Evolutionary conservation across 108 stramenopile genomes (phyloP), one percentile per base, ranked within the genome.

Genomic region (Pseudonitzschia multiseries): DNA sequence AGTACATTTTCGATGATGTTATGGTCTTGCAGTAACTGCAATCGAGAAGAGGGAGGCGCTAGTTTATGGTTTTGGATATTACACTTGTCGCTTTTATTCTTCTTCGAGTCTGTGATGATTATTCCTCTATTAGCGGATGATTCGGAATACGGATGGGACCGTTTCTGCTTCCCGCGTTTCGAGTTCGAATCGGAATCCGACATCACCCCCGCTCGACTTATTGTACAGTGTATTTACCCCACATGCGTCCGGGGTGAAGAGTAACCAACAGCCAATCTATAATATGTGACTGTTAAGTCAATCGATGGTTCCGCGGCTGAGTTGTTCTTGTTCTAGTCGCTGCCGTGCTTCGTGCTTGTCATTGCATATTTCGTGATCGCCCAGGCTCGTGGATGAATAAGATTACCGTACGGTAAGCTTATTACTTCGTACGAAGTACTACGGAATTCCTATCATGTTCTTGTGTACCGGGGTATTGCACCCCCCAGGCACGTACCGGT

Each of bases 11-110:
- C 46, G 12, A 62, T 33, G 29, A 62, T 33, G 33, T 62, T 62
- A 62, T 62, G 61, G 61, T 62, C 61, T 18, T 62, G n/a, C 20
- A 62, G 31, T 33, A 31, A 6, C n/a, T 62, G 61, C 20, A 62
- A 62, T 62, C 61, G 61, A 41, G 61, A 62, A 36, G 21, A 26
- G 27, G 24, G 46, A 14, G 1, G 2, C 46, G 9, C 24, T 31
- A 5, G 21, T 59, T 59, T 10, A 4, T 59, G 27, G 57, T 27
- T 27, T 14, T 59, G 29, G 6, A 27, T n/a, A 59, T 59, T 31
- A 6, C 5, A 26, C 6, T 27, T 4, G 21, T 59, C 57, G 29
- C 46, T 48, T 48, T 14, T 48, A 18, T 48, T 48, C 18, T 48
- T 48, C 46, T 48, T 48, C 1, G 14, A 48, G 46, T 48, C 46